These are phyloP conservation scores for Edaphochlamys debaryana DNA, from an alignment of 139 green algal species.

Conservation along the genomic window DNA sequence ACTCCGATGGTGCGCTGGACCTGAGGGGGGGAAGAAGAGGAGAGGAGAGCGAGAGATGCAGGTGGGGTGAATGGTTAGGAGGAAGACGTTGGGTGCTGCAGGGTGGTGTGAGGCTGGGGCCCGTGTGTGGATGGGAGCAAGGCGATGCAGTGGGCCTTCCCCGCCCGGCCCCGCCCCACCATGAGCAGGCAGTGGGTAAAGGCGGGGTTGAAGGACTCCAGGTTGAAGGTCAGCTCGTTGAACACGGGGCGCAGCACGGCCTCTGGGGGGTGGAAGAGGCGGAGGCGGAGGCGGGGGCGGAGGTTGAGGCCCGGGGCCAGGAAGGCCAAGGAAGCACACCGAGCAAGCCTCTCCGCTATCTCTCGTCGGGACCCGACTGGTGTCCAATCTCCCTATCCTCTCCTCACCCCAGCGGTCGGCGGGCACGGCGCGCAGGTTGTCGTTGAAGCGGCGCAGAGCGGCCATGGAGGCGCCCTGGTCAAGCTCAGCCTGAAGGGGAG, in stretches of 20 bases:
- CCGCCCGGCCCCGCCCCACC: conserved; percentile 56
- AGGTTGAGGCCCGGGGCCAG: not conserved
- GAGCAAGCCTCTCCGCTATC: too few species aligned
- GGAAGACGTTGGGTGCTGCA: too few species aligned
- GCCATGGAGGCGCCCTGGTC: conserved; percentile 73
- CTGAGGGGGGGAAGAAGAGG: conserved; percentile 14
- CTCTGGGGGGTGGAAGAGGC: conserved; percentile 57
- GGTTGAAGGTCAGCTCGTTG: conserved; percentile 91
- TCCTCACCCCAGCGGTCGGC: conserved; percentile 76
- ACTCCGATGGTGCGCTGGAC: conserved; percentile 85
- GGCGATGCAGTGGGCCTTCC: too few species aligned
- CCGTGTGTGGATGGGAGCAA: too few species aligned
- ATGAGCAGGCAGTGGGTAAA: conserved; percentile 90
- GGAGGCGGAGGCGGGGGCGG: too few species aligned
- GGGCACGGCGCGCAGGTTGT: conserved; percentile 68
- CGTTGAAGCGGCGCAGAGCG: conserved; percentile 87
- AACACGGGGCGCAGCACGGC: conserved; percentile 84
- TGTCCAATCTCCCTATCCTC: too few species aligned
- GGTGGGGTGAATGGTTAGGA: too few species aligned
- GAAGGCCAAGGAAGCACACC: too few species aligned
- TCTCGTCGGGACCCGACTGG: too few species aligned
- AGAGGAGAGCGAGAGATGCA: too few species aligned
- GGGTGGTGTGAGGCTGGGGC: too few species aligned
- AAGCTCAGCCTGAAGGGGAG: conserved; percentile 73
- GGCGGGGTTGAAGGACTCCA: conserved; percentile 96